These are phyloP conservation scores for Curvularia sp. DNA, from an alignment of 2,329 filamentous ascomycete species.

Conservation along the genomic window DNA sequence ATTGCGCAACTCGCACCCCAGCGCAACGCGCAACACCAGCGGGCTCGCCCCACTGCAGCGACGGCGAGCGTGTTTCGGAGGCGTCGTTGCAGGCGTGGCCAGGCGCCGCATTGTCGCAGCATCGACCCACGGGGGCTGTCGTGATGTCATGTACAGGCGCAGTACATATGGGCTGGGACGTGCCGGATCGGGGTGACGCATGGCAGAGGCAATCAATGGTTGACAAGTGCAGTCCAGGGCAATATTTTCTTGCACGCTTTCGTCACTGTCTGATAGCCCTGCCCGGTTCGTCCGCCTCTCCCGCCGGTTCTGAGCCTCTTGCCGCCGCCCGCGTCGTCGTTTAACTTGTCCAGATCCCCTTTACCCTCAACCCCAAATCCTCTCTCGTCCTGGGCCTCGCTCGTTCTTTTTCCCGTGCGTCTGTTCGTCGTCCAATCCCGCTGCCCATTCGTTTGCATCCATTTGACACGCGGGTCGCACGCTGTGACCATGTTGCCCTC, in stretches of 20 bases:
- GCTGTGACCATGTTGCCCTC: slow-evolving; percentile 30
- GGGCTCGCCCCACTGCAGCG: slow-evolving; percentile 6
- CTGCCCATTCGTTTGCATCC: slow-evolving; percentile 5
- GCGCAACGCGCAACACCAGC: slow-evolving; percentile 9
- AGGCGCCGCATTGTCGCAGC: background rate
- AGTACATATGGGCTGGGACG: background rate
- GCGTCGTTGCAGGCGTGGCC: background rate
- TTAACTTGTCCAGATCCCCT: background rate
- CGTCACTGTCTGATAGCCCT: background rate
- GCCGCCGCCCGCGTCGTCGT: background rate
- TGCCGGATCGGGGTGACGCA: background rate
- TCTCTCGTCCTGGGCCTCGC: background rate
- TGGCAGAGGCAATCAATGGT: background rate
- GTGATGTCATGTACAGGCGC: slow-evolving; percentile 14
- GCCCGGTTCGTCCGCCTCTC: background rate
- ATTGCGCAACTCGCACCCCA: slow-evolving; percentile 4
- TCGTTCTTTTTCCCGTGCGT: slow-evolving; percentile 4
- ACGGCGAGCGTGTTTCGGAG: slow-evolving; percentile 1
- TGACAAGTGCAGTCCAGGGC: background rate
- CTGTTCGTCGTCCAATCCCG: background rate
- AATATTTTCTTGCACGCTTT: background rate
- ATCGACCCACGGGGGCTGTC: slow-evolving; percentile 3
- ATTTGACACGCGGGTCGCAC: slow-evolving; percentile 3
- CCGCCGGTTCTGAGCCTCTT: too few species aligned
- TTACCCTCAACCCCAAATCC: background rate